Base-by-base conservation (phyloP, 257 asterid genomes). In the Ilex asprella region DNA sequence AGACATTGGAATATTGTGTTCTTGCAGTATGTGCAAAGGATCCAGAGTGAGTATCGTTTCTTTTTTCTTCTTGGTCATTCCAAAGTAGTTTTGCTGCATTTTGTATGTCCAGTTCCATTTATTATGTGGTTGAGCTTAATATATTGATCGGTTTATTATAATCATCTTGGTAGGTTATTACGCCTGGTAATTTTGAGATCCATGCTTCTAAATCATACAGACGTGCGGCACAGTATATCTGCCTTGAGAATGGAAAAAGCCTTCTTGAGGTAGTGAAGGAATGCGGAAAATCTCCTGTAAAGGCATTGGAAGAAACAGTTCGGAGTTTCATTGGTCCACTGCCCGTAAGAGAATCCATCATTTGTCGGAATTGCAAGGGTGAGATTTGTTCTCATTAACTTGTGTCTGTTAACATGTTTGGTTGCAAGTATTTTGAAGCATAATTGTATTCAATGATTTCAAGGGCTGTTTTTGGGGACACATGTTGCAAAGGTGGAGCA, bases 141-240 rank as follows among this genome's bases (percentile, higher is more conserved):
- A 52, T 30, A 46, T 63, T 54, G 53, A 58, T 39, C 57, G n/a
- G 58, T 31, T 21, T 72, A 39, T 32, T 59, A 49, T 16, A 73
- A 58, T 55, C 32, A 15, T 58, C 30, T 60, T 70, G 63, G 31
- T 66, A 89, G 99, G 90, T 87, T 64, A 79, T 92, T 50, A 89
- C 99, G 30, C 97, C 99, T 65, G 83, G 95, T 74, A 82, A 89
- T 62, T 92, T 92, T 85, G 99, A 92, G 82, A 86, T 89, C 59
- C 99, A 92, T 74, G 99, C 99, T 7, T 81, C 93, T 76, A 86
- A 84, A 73, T 79, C 96, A 27, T 92, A 92, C 74, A 85, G 94
- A 78, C 97, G 96, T 31, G 99, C 99, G 61, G 82, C 99, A 43
- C 94, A 86, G 68, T 89, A 92, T 78, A 86, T 92, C 60, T 92